These are phyloP conservation scores for Glycine tomentella DNA, from an alignment of 306 rosid genomes.

Conservation along the genomic window DNA sequence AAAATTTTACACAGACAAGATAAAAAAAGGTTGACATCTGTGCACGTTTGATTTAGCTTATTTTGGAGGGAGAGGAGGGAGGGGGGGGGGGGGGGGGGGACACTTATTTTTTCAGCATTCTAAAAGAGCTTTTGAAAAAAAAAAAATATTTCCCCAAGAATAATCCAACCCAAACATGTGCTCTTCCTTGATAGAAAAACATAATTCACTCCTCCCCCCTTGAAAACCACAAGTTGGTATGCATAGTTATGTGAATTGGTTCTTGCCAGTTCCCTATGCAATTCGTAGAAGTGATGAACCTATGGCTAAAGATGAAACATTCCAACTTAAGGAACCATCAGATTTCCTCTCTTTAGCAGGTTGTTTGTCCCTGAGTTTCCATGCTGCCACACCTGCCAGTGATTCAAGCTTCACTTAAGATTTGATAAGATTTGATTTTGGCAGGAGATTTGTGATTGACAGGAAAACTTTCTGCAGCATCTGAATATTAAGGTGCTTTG, in stretches of 20 bases:
- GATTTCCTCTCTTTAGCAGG: background rate
- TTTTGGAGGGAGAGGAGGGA: too few relatives aligned
- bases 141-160: background rate
- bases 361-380: background rate
- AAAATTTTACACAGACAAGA: conserved; percentile 29
- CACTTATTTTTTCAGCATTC: background rate
- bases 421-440: background rate
- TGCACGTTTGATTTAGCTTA: background rate
- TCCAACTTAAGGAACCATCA: background rate
- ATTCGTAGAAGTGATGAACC: background rate
- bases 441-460: background rate
- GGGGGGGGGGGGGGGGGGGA: too few relatives aligned
- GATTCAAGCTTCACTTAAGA: background rate
- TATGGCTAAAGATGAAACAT: background rate
- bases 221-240: background rate
- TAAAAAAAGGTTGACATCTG: conserved; percentile 7
- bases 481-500: background rate
- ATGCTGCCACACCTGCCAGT: background rate
- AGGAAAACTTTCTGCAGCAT: background rate
- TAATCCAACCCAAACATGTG: background rate
- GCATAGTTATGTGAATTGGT: background rate
- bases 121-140: background rate
- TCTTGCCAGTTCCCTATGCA: background rate
- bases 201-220: background rate
- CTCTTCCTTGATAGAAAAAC: background rate